These are phyloP conservation scores for Acacia crassicarpa DNA, from an alignment of 306 rosid genomes.

Conservation along the genomic window DNA sequence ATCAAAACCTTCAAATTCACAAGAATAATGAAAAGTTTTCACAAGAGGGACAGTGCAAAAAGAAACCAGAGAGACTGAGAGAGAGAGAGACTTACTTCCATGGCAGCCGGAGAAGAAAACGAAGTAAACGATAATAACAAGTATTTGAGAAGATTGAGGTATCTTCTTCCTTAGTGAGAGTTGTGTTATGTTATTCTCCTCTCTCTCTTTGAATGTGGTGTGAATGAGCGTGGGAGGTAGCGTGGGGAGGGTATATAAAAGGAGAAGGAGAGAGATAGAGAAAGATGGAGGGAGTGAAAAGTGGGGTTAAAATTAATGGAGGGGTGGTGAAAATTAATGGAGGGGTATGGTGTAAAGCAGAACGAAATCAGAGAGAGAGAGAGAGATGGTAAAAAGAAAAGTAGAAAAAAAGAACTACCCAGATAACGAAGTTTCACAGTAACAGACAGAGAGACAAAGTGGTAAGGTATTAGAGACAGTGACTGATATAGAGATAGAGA, in stretches of 20 bases:
- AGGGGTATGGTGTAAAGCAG: constrained; percentile 28
- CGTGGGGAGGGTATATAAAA: constrained; percentile 30
- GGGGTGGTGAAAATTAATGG: background rate
- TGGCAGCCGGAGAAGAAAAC: constrained; percentile 6
- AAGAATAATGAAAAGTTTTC: background rate
- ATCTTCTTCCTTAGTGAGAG: background rate
- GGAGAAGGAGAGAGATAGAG: background rate
- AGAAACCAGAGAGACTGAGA: background rate
- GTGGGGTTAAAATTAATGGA: constrained; percentile 13
- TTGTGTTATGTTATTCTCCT: background rate
- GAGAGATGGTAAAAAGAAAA: constrained; percentile 29
- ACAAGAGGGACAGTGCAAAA: background rate
- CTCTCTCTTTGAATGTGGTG: background rate
- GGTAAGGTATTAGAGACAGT: constrained; percentile 35
- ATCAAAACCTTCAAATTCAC: background rate
- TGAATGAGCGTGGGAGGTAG: constrained; percentile 7
- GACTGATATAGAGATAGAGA: background rate
- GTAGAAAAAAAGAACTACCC: constrained; percentile 7
- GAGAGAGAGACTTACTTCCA: constrained; percentile 40
- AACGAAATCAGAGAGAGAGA: background rate
- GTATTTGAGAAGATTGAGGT: background rate
- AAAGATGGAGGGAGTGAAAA: background rate
- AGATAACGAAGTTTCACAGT: constrained; percentile 49
- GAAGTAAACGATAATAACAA: background rate
- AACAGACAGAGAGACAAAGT: constrained; percentile 63